phyloP scores from a whole-genome alignment of 148 eudicot genomes.

The Dysphania ambrosioides region DNA sequence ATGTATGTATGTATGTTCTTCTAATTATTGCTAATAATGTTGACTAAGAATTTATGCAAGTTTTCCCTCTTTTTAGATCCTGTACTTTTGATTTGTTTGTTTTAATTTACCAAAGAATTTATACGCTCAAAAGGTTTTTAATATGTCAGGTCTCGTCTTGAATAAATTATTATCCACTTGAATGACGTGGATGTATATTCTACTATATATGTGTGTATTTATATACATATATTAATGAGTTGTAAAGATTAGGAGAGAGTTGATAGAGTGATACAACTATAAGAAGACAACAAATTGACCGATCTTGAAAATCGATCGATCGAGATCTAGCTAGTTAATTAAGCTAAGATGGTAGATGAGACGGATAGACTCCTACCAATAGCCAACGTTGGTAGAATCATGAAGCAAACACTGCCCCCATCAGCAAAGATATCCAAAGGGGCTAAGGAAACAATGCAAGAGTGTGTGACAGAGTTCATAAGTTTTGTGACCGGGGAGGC shows the following conservation, averaged over 20 bases:
- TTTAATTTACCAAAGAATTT: conserved; percentile 14
- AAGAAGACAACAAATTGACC: background rate
- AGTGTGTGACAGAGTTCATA: conserved; percentile 56
- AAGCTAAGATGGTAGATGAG: conserved; percentile 30
- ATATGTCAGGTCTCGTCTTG: conserved; percentile 1
- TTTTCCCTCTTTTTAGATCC: background rate
- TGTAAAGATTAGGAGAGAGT: conserved; percentile 7
- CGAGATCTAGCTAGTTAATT: background rate
- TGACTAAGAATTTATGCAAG: background rate
- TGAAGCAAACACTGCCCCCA: conserved; percentile 49
- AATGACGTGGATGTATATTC: conserved; percentile 15
- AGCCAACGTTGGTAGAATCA: conserved; percentile 53
- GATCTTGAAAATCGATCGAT: conserved; percentile 10
- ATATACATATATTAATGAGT: background rate
- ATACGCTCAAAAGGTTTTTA: background rate
- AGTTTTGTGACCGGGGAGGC: conserved; percentile 59
- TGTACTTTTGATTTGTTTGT: background rate
- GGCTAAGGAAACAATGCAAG: conserved; percentile 56
- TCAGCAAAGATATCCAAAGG: conserved; percentile 57
- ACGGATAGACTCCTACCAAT: conserved; percentile 43
- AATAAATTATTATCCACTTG: conserved; percentile 29
- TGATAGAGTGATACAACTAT: background rate
- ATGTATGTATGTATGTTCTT: background rate
- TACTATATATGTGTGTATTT: conserved; percentile 1
- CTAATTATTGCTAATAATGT: conserved; percentile 10